Evolutionary conservation across 1,284 basidiomycete species (phyloP).

Genomic region (Sanguinoderma infundibulare): DNA sequence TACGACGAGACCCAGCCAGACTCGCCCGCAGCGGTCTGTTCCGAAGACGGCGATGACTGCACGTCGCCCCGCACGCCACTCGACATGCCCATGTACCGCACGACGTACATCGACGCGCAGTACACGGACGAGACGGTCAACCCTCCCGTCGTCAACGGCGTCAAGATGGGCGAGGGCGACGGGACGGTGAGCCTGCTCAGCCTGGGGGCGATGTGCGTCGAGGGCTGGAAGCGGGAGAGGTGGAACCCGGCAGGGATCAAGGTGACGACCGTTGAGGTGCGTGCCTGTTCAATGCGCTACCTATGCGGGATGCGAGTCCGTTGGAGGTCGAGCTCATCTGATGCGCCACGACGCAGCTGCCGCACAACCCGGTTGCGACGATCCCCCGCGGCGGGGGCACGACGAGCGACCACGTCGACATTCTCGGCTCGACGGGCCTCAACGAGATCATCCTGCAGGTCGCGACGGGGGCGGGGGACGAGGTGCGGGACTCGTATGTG

Average conservation of each 20-base stretch:
- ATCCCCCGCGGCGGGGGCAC: constrained; percentile 90
- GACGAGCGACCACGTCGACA: constrained; percentile 93
- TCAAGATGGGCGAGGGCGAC: constrained; percentile 93
- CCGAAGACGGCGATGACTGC: constrained; percentile 39
- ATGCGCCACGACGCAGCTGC: constrained; percentile 61
- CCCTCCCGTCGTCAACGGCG: constrained; percentile 83
- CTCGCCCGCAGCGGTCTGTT: constrained; percentile 46
- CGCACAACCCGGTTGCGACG: constrained; percentile 78
- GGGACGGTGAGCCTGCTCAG: constrained; percentile 93
- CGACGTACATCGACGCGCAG: constrained; percentile 85
- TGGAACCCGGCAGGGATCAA: constrained; percentile 96
- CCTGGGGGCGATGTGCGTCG: constrained; percentile 93
- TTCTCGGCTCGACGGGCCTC: constrained; percentile 85
- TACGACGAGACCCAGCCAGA: constrained; percentile 65
- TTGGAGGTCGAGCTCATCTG: constrained; percentile 1
- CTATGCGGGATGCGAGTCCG: background rate
- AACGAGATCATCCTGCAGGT: constrained; percentile 94
- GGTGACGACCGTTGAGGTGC: constrained; percentile 86
- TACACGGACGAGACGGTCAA: constrained; percentile 67
- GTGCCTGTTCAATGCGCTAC: constrained; percentile 17
- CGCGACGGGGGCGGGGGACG: constrained; percentile 75
- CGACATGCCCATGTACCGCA: constrained; percentile 62
- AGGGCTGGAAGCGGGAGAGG: constrained; percentile 88
- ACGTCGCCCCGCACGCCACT: constrained; percentile 50
- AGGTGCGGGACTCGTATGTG: constrained; percentile 76